These are phyloP conservation scores for Eragrostis nindensis DNA, from an alignment of 176 grass and related monocot genomes.

Conservation along the genomic window DNA sequence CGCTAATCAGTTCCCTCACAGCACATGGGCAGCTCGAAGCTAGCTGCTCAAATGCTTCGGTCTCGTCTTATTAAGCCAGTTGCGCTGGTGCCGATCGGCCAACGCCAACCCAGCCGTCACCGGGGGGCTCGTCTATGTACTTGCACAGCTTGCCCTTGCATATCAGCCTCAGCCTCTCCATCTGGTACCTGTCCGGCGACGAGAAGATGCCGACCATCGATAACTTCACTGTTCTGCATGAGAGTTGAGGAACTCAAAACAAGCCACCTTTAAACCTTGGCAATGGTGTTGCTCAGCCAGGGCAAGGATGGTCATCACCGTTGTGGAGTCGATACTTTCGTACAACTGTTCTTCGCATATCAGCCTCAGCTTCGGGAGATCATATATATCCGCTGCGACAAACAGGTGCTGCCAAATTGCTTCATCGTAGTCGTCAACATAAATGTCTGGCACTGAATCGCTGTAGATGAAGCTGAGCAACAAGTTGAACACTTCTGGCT, in stretches of 20 bases:
- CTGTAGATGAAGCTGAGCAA: constrained; percentile 44
- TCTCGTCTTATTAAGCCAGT: too few species aligned
- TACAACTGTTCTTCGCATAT: constrained; percentile 42
- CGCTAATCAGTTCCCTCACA: too few species aligned
- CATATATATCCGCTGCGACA: constrained; percentile 50
- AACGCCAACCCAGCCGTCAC: too few species aligned
- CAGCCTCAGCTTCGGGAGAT: constrained; percentile 30
- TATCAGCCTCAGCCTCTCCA: too few species aligned
- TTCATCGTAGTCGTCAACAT: not conserved
- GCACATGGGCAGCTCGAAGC: too few species aligned
- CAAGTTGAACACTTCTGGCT: constrained; percentile 46
- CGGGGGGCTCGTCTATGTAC: too few species aligned
- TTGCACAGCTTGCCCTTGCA: too few species aligned
- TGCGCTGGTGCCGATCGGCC: too few species aligned
- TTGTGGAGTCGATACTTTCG: not conserved
- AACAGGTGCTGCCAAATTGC: constrained; percentile 41
- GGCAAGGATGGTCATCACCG: not conserved
- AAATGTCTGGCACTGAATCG: constrained; percentile 24
- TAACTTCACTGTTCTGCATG: not conserved
- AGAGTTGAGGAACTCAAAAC: not conserved
- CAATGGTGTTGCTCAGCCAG: not conserved
- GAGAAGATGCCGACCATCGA: constrained; percentile 2
- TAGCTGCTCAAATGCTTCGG: too few species aligned
- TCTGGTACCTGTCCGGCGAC: not conserved
- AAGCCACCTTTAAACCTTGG: not conserved